A percentile compares a stretch with the other conserved stretches of the same genome.
Conservation (phyloP, 2,329 filamentous ascomycete genomes). For the Pyrenophora teres region DNA sequence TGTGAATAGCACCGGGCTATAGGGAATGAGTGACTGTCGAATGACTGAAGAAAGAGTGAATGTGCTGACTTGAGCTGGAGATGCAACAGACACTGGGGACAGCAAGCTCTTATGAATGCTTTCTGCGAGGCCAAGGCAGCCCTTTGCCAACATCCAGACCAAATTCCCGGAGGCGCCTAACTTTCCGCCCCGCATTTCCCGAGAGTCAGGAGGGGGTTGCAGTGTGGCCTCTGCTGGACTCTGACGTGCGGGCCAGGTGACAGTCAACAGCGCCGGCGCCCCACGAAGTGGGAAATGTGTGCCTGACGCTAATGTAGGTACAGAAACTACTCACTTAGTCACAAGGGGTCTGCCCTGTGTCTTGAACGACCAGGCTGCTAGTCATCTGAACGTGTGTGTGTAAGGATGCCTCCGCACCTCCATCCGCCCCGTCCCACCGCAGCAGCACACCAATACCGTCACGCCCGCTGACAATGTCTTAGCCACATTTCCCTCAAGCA, state of each 20-base stretch:
- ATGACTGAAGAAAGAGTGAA: slow-evolving; percentile 33
- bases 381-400: not conserved
- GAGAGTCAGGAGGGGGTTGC: slow-evolving; percentile 9
- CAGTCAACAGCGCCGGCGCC: slow-evolving; percentile 2
- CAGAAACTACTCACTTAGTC: slow-evolving; percentile 10
- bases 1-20: slow-evolving; percentile 38
- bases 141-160: slow-evolving; percentile 4
- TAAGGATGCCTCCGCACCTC: not conserved
- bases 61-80: slow-evolving; percentile 17
- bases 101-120: slow-evolving; percentile 23
- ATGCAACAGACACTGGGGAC: slow-evolving; percentile 9
- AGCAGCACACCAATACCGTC: slow-evolving; percentile 2
- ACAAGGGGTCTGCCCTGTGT: slow-evolving; percentile 3
- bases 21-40: slow-evolving; percentile 31
- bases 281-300: slow-evolving; percentile 15
- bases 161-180: slow-evolving; percentile 8
- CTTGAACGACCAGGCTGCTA: slow-evolving; percentile 6
- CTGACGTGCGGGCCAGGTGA: slow-evolving; percentile 5
- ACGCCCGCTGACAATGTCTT: slow-evolving; percentile 2
- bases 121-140: not conserved
- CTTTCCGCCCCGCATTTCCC: slow-evolving; percentile 14
- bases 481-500: not conserved
- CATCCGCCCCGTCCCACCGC: not conserved
- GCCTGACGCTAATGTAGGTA: slow-evolving; percentile 28
- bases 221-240: slow-evolving; percentile 13